These are phyloP conservation scores for Termitomyces eurrhizus DNA, from an alignment of 768 basidiomycete species.

Conservation along the genomic window DNA sequence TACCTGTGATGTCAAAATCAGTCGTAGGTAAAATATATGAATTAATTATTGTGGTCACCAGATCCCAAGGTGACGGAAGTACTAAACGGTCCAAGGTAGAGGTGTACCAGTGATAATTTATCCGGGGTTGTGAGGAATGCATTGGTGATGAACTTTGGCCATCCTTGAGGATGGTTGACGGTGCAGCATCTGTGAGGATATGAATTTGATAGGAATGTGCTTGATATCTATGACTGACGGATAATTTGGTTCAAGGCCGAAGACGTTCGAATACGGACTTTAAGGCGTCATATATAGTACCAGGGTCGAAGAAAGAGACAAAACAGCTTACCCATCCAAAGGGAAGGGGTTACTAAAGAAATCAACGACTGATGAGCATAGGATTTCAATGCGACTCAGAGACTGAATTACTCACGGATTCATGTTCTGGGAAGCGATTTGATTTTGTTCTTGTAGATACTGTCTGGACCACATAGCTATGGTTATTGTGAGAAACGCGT, in stretches of 20 bases:
- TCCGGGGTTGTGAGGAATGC: constrained; percentile 43
- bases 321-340: constrained; percentile 40
- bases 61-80: constrained; percentile 33
- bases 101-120: constrained; percentile 36
- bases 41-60: constrained; percentile 21
- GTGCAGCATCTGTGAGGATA: constrained; percentile 35
- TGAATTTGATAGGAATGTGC: not conserved
- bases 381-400: not conserved
- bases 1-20: too few relatives aligned
- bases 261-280: constrained; percentile 43
- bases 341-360: constrained; percentile 46
- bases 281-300: not conserved
- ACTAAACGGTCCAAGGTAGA: constrained; percentile 44
- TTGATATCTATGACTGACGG: constrained; percentile 26
- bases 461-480: constrained; percentile 57
- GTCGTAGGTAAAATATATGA: not conserved
- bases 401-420: constrained; percentile 30
- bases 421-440: constrained; percentile 55
- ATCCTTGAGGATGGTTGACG: constrained; percentile 48
- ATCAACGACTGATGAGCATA: not conserved
- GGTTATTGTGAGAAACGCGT: not conserved
- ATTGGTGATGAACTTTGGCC: constrained; percentile 49
- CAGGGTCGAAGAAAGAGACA: constrained; percentile 13
- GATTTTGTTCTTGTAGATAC: constrained; percentile 57
- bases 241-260: constrained; percentile 45